Base-by-base conservation (phyloP, 2,329 filamentous ascomycete genomes). In the Cladosporium velox region DNA sequence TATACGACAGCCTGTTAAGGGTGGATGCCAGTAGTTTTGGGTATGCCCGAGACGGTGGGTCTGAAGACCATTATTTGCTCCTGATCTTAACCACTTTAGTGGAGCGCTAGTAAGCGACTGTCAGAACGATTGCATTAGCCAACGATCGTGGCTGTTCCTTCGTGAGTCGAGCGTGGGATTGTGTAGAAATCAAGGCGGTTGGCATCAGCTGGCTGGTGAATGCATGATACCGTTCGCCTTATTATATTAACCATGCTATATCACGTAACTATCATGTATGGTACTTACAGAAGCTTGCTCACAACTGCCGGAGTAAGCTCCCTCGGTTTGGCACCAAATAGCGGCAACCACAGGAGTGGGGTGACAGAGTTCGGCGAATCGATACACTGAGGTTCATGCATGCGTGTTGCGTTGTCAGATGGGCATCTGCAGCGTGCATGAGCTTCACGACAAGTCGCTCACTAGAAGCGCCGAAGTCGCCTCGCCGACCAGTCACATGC, bases 401-500 rank as follows among this genome's bases (percentile, higher is more conserved):
- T 63, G 47, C 4, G 34, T 63, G 47, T 28, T 63, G 60, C 60
- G 60, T 35, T 63, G 60, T 54, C 60, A 63, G 21, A 63, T 55
- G 60, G 60, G 24, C 18, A 34, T 55, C 49, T 55, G 34, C 49
- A 41, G 49, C 30, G 12, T 26, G 60, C 49, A 55, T 63, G 49
- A 55, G n/a, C 49, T 21, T 35, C 60, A 41, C 11, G 6, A 15
- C 2, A 11, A 63, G 21, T 47, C 35, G 18, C 34, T 41, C 49
- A 44, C 49, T 32, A 54, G 44, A 24, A 28, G 32, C 49, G 49
- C 57, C 60, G 49, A 55, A 63, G 26, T 41, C 24, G 34, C 24
- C 21, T n/a, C 35, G 49, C 15, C 24, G 44, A 21, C 12, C 24
- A 55, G 49, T 51, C 52, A 63, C 49, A 63, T 65, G 61, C 72